Base-by-base conservation (phyloP, 2,329 filamentous ascomycete species). In the Microascus cirrosus region DNA sequence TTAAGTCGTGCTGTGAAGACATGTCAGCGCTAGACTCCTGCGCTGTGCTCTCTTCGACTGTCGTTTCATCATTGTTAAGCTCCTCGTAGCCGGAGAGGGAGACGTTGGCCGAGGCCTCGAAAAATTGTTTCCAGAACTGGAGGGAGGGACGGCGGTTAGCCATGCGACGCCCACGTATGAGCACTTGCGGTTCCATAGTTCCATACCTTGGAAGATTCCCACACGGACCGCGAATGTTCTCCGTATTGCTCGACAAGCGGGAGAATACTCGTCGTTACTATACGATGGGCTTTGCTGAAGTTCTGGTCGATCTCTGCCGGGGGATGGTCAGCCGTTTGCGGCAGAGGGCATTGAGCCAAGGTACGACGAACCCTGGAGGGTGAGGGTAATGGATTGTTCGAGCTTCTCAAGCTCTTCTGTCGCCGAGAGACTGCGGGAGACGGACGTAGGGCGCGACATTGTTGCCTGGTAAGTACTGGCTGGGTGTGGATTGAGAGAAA, bases 91-190 rank as follows among this genome's bases (percentile, higher is more conserved):
- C 91, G 0, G 91, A 96, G 12, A 99, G 81, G 12, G 93, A 96
- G 28, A 99, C 93, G 67, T 99, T 97, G 69, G 94, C 94, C 54
- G 92, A 96, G 39, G 94, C 91, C 74, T 99, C 94, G 73, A 99
- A 99, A 77, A 99, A 99, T 76, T 97, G 92, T 73, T 99, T 99
- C 94, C 94, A 99, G 73, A 99, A 99, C 89, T 95, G 67, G 13
- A 58, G 1, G n/a, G n/a, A n/a, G 36, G 42, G 59, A 61, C 42
- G 62, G 60, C 32, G 55, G 36, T 61, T 13, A 60, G 59, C 28
- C 25, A 18, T 39, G 13, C 45, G 8, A 22, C 22, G 12, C 18
- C 34, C 50, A 28, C 2, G 36, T 24, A 15, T 45, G 20, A 2
- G 24, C 42, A 15, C 15, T 12, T 57, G 15, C 25, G 55, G 24